phyloP scores from a whole-genome alignment of 2,329 filamentous ascomycete species.

The Diaporthe humulicola region DNA sequence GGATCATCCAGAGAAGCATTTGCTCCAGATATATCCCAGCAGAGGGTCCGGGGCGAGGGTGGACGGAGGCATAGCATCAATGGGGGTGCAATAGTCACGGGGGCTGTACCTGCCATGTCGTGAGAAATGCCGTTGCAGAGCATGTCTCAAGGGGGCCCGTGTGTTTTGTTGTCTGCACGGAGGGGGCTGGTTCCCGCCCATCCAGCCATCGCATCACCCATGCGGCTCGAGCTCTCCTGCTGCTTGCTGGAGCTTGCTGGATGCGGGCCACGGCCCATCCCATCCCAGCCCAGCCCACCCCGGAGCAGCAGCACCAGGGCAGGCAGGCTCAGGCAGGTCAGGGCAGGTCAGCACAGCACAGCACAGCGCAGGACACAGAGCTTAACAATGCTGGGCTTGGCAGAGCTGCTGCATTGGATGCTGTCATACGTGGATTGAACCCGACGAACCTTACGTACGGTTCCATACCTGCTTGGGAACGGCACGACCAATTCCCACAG shows the following conservation, averaged over 20 bases:
- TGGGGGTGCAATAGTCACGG: background rate
- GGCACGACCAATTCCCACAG: conserved; percentile 40
- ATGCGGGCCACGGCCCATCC: background rate
- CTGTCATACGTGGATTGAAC: conserved; percentile 34
- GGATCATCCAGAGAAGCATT: background rate
- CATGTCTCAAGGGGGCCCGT: conserved; percentile 8
- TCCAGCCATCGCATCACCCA: too few relatives aligned
- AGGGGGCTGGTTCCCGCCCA: background rate
- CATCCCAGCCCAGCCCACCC: background rate
- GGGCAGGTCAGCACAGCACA: background rate
- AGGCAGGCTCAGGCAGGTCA: too few relatives aligned
- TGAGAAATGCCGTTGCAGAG: fast-evolving
- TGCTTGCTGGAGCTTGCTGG: background rate
- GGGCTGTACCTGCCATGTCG: background rate
- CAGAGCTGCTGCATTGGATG: conserved; percentile 22
- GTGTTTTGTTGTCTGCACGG: background rate
- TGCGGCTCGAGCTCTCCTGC: background rate
- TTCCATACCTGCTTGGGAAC: conserved; percentile 31
- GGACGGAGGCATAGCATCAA: background rate
- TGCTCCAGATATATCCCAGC: background rate
- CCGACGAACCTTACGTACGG: conserved; percentile 22
- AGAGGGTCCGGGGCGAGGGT: background rate
- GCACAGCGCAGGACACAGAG: background rate
- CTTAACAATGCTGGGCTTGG: conserved; percentile 2
- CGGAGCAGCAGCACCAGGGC: background rate